A percentile compares a stretch with the other conserved stretches of the same genome.
These are phyloP conservation scores for Ogataea paradorogensis DNA, from an alignment of 805 yeast genomes.

Conservation along the genomic window DNA sequence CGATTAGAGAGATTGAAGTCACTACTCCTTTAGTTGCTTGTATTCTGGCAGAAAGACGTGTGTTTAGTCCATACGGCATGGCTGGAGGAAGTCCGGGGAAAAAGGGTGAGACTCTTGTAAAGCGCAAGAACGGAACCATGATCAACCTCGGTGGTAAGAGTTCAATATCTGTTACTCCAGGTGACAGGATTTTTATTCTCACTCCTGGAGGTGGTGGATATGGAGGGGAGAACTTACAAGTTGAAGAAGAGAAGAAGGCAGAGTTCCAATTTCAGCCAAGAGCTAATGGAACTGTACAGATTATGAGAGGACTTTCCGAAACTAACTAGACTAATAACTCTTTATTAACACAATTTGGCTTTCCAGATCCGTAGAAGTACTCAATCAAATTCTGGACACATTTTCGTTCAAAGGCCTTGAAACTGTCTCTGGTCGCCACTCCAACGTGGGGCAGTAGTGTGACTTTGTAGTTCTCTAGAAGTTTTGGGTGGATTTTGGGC, in stretches of 20 bases:
- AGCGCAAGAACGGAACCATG: conserved; percentile 13
- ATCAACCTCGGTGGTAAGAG: conserved; percentile 30
- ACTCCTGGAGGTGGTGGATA: conserved; percentile 36
- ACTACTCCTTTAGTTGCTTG: conserved; percentile 12
- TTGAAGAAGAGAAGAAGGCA: not conserved
- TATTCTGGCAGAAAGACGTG: conserved; percentile 42
- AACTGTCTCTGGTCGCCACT: conserved; percentile 35
- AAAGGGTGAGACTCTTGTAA: conserved; percentile 35
- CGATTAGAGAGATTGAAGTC: conserved; percentile 25
- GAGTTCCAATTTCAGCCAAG: conserved; percentile 10
- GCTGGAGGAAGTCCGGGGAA: conserved; percentile 43
- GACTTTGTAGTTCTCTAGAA: conserved; percentile 35
- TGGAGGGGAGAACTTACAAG: conserved; percentile 23
- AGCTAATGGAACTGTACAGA: conserved; percentile 17
- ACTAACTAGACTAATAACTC: conserved; percentile 3
- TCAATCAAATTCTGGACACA: conserved; percentile 38
- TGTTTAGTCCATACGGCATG: conserved; percentile 45
- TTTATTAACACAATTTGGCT: conserved; percentile 28
- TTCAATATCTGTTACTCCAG: conserved; percentile 23
- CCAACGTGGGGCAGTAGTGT: conserved; percentile 40
- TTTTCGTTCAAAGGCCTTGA: conserved; percentile 36
- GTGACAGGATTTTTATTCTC: conserved; percentile 26
- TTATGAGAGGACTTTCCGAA: conserved; percentile 12
- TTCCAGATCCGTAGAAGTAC: conserved; percentile 35
- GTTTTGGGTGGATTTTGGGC: conserved; percentile 35